A percentile compares a stretch with the other conserved stretches of the same genome.
Evolutionary conservation across 495 filamentous ascomycete genomes (phyloP).

Genomic region (Margaritispora aquatica): DNA sequence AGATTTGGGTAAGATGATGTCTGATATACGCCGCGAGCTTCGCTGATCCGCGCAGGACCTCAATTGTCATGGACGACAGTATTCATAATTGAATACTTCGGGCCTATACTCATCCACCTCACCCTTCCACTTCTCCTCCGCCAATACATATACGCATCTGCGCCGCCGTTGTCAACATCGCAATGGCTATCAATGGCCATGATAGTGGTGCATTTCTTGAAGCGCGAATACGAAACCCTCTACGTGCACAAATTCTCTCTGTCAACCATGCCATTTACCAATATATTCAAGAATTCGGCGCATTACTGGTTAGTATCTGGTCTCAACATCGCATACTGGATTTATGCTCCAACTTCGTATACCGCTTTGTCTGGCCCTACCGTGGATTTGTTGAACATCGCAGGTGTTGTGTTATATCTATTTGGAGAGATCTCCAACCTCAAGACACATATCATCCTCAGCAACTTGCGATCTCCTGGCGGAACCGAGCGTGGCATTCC

Average conservation of each 20-base stretch:
- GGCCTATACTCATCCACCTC: constrained; percentile 87
- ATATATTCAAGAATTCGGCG: constrained; percentile 74
- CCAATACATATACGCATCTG: constrained; percentile 62
- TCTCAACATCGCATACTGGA: constrained; percentile 74
- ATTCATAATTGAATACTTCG: constrained; percentile 90
- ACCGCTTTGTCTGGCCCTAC: constrained; percentile 35
- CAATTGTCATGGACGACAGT: constrained; percentile 94
- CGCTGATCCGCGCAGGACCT: constrained; percentile 51
- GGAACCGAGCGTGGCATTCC: constrained; percentile 85
- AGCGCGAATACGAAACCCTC: constrained; percentile 90
- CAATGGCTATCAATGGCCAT: constrained; percentile 56
- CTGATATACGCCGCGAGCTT: background rate
- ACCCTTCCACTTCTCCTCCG: constrained; percentile 59
- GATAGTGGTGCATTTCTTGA: constrained; percentile 78
- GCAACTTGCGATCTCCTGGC: constrained; percentile 68
- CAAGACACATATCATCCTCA: constrained; percentile 68
- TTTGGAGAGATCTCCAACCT: constrained; percentile 77
- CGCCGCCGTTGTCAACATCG: constrained; percentile 27
- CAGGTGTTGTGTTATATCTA: constrained; percentile 61
- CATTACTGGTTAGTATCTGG: constrained; percentile 81
- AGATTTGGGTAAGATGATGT: constrained; percentile 67
- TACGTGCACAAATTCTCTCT: constrained; percentile 94
- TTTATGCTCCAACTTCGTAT: constrained; percentile 67
- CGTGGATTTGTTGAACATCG: constrained; percentile 43
- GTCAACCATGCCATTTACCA: constrained; percentile 68